phyloP scores from a whole-genome alignment of 371 early-diverging fungal genomes.

The Gilbertella persicaria region DNA sequence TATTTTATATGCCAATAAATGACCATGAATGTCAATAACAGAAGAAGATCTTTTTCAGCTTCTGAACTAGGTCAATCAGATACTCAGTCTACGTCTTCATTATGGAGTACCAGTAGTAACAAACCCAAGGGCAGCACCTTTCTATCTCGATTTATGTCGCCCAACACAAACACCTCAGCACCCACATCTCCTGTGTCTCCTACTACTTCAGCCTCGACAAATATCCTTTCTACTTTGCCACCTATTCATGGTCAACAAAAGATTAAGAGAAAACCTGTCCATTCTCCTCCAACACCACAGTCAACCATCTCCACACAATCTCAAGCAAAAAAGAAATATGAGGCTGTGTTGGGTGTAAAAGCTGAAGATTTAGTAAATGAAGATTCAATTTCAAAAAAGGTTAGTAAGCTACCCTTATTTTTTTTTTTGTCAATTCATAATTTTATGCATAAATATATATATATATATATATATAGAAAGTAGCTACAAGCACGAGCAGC shows the following conservation, averaged over 20 bases:
- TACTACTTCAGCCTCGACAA: conserved; percentile 5
- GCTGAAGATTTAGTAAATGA: conserved; percentile 7
- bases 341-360: conserved; percentile 11
- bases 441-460: not conserved
- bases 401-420: conserved; percentile 4
- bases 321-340: conserved; percentile 9
- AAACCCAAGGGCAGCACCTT: conserved; percentile 3
- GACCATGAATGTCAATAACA: conserved; percentile 1
- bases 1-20: not conserved
- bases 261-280: conserved; percentile 18
- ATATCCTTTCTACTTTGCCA: conserved; percentile 5
- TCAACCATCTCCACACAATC: too few relatives aligned
- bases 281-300: not conserved
- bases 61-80: conserved; percentile 9
- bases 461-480: not conserved
- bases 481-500: not conserved
- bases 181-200: conserved; percentile 4
- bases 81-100: not conserved
- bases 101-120: conserved; percentile 11
- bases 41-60: conserved; percentile 17
- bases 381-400: conserved; percentile 19
- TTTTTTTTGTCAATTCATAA: conserved; percentile 2
- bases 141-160: conserved; percentile 11
- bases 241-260: conserved; percentile 13
- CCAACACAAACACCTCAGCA: not conserved